phyloP scores from a whole-genome alignment of 768 basidiomycete genomes.

The Boletus vinaceobasis region DNA sequence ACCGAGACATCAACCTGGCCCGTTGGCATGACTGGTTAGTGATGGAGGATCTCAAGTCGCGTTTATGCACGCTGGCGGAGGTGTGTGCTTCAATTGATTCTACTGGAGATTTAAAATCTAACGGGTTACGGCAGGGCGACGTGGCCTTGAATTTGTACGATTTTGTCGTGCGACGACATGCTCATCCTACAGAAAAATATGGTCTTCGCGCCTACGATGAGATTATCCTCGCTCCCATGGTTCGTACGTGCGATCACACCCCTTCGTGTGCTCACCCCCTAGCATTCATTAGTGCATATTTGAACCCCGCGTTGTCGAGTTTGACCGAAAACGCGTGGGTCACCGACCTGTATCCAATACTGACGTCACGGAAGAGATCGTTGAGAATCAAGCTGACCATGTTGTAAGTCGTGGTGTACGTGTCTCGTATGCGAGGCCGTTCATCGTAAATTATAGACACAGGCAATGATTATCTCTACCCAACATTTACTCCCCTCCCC shows the following conservation, averaged over 20 bases:
- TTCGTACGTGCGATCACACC: constrained; percentile 33
- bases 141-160: constrained; percentile 90
- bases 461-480: constrained; percentile 89
- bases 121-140: constrained; percentile 55
- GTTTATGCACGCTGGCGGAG: constrained; percentile 83
- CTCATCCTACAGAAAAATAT: constrained; percentile 79
- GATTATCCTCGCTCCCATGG: constrained; percentile 92
- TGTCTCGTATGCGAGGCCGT: not conserved
- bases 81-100: constrained; percentile 41
- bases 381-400: constrained; percentile 51
- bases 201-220: constrained; percentile 92
- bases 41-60: constrained; percentile 86
- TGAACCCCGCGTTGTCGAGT: constrained; percentile 90
- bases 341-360: constrained; percentile 46
- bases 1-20: constrained; percentile 74
- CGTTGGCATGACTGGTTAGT: constrained; percentile 84
- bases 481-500: constrained; percentile 63
- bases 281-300: constrained; percentile 68
- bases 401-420: constrained; percentile 37
- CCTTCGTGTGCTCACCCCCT: not conserved
- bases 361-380: constrained; percentile 74
- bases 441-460: constrained; percentile 53
- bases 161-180: constrained; percentile 79
- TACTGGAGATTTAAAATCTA: constrained; percentile 1
- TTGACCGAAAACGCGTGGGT: constrained; percentile 66